A percentile compares a stretch with the other conserved stretches of the same genome.
phyloP scores from a whole-genome alignment of 129 eudicot species.

The Centrapalus pauciflorus region DNA sequence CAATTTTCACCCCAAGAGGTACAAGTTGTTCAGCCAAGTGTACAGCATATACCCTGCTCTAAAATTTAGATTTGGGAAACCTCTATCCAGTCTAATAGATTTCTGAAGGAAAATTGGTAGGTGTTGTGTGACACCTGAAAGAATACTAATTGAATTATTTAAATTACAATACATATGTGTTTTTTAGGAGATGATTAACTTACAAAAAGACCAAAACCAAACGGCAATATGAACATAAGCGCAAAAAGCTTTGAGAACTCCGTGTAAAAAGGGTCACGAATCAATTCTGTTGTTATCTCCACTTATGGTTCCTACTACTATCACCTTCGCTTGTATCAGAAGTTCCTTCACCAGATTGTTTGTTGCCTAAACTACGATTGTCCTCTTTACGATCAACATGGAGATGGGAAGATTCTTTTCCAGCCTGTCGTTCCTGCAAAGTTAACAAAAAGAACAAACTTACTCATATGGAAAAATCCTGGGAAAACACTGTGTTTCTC shows the following conservation, averaged over 20 bases:
- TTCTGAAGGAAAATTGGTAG: background rate
- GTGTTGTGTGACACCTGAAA: constrained; percentile 4
- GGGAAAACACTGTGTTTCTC: no score
- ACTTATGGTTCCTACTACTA: constrained; percentile 29
- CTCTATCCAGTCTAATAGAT: background rate
- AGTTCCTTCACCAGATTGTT: constrained; percentile 26
- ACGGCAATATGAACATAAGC: constrained; percentile 1
- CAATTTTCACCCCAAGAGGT: background rate
- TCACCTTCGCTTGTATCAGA: constrained; percentile 52
- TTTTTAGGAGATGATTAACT: background rate
- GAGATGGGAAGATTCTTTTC: constrained; percentile 38
- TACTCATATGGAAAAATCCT: background rate
- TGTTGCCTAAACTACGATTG: constrained; percentile 23
- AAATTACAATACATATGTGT: constrained; percentile 9
- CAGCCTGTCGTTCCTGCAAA: constrained; percentile 48
- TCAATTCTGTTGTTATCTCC: constrained; percentile 22
- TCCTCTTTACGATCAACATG: constrained; percentile 35
- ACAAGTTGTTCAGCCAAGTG: constrained; percentile 8
- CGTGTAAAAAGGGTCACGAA: no score
- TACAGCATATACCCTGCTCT: background rate
- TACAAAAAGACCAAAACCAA: background rate
- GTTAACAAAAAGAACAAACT: background rate
- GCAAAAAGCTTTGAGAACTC: background rate
- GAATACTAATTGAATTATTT: constrained; percentile 6
- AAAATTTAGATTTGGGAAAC: no score